A percentile compares a stretch with the other conserved stretches of the same genome.
Evolutionary conservation across 2,329 filamentous ascomycete species (phyloP).

Genomic region (Exophiala mesophila): DNA sequence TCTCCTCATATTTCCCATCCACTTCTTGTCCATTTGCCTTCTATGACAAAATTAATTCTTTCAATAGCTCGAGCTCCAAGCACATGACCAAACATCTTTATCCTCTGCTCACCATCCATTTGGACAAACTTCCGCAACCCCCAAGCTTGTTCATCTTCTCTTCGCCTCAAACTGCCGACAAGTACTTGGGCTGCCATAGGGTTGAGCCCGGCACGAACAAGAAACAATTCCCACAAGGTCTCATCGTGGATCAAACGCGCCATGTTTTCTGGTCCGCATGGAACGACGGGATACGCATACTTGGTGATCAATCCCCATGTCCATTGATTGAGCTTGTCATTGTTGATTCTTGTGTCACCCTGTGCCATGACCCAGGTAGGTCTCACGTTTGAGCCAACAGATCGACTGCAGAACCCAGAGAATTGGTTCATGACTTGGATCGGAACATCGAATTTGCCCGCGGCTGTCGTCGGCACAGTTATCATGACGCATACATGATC

Average conservation of each 20-base stretch:
- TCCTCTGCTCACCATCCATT: conserved; percentile 6
- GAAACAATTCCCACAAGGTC: conserved; percentile 62
- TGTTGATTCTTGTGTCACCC: background rate
- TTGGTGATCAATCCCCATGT: conserved; percentile 43
- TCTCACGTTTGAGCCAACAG: background rate
- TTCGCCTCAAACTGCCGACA: conserved; percentile 35
- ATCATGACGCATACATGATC: conserved; percentile 65
- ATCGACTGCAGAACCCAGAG: conserved; percentile 29
- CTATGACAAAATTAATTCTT: conserved; percentile 1
- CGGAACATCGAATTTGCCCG: background rate
- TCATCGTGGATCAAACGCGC: conserved; percentile 50
- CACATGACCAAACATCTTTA: conserved; percentile 6
- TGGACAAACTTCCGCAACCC: conserved; percentile 7
- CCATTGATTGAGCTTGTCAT: conserved; percentile 18
- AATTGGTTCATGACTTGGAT: conserved; percentile 25
- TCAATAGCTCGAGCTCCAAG: conserved; percentile 5
- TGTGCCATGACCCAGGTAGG: conserved; percentile 17
- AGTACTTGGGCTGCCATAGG: conserved; percentile 65
- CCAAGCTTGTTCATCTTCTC: background rate
- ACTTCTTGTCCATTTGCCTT: background rate
- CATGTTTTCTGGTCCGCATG: conserved; percentile 17
- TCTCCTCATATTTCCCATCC: background rate
- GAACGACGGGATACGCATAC: conserved; percentile 11
- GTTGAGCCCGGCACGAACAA: conserved; percentile 64
- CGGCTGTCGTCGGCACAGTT: conserved; percentile 32